Evolutionary conservation across 2,329 filamentous ascomycete genomes (phyloP).

Genomic region (Cephalotrichum gorgonifer): DNA sequence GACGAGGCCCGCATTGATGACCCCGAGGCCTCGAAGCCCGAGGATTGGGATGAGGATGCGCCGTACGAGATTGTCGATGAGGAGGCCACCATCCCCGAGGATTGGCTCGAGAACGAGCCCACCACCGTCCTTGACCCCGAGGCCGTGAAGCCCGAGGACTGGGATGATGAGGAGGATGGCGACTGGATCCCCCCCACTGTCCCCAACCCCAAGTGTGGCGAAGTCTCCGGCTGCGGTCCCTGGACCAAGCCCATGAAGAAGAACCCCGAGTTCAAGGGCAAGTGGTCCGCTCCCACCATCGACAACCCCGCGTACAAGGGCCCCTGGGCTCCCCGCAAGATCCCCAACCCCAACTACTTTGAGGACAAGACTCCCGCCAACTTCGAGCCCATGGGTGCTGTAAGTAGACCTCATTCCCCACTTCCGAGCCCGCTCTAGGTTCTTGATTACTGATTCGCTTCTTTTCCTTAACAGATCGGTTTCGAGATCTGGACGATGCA

Average conservation of each 20-base stretch:
- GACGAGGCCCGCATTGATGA: conserved; percentile 86
- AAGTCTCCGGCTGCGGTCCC: conserved; percentile 84
- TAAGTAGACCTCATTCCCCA: conserved; percentile 38
- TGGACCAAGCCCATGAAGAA: conserved; percentile 88
- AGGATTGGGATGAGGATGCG: conserved; percentile 98
- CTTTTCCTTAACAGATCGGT: conserved; percentile 58
- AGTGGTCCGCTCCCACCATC: conserved; percentile 86
- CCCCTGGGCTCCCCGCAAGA: conserved; percentile 87
- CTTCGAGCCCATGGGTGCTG: conserved; percentile 95
- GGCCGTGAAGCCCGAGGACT: conserved; percentile 95
- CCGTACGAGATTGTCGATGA: conserved; percentile 94
- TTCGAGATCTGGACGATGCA: conserved; percentile 99
- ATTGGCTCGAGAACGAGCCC: conserved; percentile 92
- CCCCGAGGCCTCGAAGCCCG: conserved; percentile 88
- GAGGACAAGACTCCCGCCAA: conserved; percentile 96
- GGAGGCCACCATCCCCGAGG: conserved; percentile 80
- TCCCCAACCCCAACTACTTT: conserved; percentile 89
- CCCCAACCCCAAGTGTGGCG: conserved; percentile 91
- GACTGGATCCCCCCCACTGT: conserved; percentile 90
- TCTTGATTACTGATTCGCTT: conserved; percentile 5
- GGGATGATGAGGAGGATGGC: conserved; percentile 99
- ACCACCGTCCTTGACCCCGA: conserved; percentile 79
- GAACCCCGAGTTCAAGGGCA: conserved; percentile 98
- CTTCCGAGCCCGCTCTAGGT: background rate
- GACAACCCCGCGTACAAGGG: conserved; percentile 99